phyloP scores from a whole-genome alignment of 2,329 filamentous ascomycete genomes.

The Trichophyton rubrum region DNA sequence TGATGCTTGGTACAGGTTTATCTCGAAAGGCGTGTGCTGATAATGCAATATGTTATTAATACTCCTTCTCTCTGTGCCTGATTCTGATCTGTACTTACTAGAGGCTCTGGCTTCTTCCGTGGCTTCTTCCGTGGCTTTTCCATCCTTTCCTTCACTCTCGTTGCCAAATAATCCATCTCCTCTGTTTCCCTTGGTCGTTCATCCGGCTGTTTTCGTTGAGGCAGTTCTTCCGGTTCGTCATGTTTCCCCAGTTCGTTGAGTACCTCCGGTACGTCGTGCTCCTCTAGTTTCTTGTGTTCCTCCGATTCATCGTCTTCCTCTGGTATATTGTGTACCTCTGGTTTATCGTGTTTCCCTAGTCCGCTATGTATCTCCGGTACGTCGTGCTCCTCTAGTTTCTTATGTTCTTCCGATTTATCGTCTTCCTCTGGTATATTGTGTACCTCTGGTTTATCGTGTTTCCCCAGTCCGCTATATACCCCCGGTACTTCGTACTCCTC shows the following conservation, averaged over 20 bases:
- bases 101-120: neutral
- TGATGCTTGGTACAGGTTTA: neutral
- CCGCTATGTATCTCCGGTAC: too few relatives aligned
- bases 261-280: too few relatives aligned
- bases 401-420: too few relatives aligned
- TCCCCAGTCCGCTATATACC: too few relatives aligned
- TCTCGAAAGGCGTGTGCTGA: neutral
- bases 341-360: too few relatives aligned
- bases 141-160: neutral
- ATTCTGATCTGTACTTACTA: neutral
- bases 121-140: neutral
- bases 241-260: too few relatives aligned
- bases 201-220: too few relatives aligned
- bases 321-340: neutral
- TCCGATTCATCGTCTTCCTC: too few relatives aligned
- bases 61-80: neutral
- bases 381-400: too few relatives aligned
- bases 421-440: too few relatives aligned
- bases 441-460: neutral
- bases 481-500: neutral
- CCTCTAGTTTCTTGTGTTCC: too few relatives aligned
- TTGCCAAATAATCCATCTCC: neutral
- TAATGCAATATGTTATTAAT: neutral
- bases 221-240: too few relatives aligned
- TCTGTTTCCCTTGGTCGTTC: neutral